Percentiles rank a stretch among this genome's conserved stretches.
Evolutionary conservation across 148 eudicot species (phyloP).

Genomic region (Chenopodium album): DNA sequence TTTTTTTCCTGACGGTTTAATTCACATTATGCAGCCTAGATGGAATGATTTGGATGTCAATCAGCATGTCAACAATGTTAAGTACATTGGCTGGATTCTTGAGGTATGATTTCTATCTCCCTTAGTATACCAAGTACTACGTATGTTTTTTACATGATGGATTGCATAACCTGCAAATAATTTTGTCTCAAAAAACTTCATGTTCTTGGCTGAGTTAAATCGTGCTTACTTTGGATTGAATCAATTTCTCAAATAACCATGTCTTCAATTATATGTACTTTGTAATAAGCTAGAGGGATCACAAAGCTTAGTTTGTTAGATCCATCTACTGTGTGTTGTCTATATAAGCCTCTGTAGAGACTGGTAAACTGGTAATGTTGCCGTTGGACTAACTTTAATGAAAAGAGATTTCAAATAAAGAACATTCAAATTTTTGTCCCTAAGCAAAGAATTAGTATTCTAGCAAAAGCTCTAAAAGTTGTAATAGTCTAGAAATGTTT

Average conservation of each 20-base stretch:
- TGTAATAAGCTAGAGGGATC: not conserved
- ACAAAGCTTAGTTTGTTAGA: not conserved
- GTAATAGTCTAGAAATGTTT: not conserved
- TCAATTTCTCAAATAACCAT: not conserved
- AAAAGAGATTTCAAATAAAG: too few species aligned
- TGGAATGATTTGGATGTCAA: slow-evolving; percentile 98
- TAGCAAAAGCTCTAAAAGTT: too few species aligned
- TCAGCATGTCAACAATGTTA: slow-evolving; percentile 98
- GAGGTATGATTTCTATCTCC: slow-evolving; percentile 56
- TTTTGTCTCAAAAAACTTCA: not conserved
- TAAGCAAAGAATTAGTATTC: too few species aligned
- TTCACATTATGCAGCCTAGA: slow-evolving; percentile 57
- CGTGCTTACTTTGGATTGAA: not conserved
- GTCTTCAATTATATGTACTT: not conserved
- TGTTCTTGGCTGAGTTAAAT: not conserved
- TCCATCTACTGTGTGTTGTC: not conserved
- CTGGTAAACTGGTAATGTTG: not conserved
- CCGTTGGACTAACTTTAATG: not conserved
- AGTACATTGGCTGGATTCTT: slow-evolving; percentile 94
- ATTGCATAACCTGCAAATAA: not conserved
- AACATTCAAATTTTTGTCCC: too few species aligned
- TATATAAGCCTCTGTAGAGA: not conserved
- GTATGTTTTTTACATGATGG: not conserved
- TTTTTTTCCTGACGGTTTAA: slow-evolving; percentile 3
- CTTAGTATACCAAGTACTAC: not conserved